phyloP scores from a whole-genome alignment of 192 early-diverging fungal species.

The Gamsiella multidivaricata region DNA sequence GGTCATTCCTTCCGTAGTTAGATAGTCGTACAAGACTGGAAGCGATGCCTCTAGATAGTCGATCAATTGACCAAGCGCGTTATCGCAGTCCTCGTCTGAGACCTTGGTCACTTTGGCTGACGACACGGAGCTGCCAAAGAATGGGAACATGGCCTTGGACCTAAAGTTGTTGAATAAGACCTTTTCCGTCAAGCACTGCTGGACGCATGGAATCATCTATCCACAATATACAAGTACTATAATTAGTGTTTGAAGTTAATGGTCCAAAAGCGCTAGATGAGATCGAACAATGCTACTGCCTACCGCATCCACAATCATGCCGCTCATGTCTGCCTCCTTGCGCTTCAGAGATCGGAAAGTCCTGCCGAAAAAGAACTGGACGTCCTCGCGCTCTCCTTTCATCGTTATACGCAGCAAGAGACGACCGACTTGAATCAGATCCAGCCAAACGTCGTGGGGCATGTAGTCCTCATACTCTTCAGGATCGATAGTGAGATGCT shows the following conservation, averaged over 20 bases:
- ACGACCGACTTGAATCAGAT: conserved; percentile 74
- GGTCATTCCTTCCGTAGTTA: conserved; percentile 73
- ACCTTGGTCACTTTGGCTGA: conserved; percentile 49
- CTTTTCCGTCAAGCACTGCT: conserved; percentile 70
- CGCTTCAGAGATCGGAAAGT: conserved; percentile 79
- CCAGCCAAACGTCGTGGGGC: conserved; percentile 75
- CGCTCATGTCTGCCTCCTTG: conserved; percentile 74
- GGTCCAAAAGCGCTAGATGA: too few relatives aligned
- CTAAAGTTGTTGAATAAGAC: conserved; percentile 64
- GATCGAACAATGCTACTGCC: not conserved
- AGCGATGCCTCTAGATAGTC: conserved; percentile 84
- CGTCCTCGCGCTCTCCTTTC: conserved; percentile 82
- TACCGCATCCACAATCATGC: conserved; percentile 77
- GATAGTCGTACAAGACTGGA: conserved; percentile 69
- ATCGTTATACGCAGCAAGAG: conserved; percentile 77
- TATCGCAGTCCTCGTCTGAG: conserved; percentile 66
- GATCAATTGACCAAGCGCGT: conserved; percentile 73
- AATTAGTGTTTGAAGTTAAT: too few relatives aligned
- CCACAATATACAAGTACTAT: not conserved
- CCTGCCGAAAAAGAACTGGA: conserved; percentile 86
- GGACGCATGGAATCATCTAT: conserved; percentile 72
- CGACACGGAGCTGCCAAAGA: conserved; percentile 28
- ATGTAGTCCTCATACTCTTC: conserved; percentile 67
- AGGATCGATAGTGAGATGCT: conserved; percentile 69
- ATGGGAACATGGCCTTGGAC: conserved; percentile 37